Evolutionary conservation across 1,139 yeast species (phyloP).

Genomic region (Suhomyces panamericanus): DNA sequence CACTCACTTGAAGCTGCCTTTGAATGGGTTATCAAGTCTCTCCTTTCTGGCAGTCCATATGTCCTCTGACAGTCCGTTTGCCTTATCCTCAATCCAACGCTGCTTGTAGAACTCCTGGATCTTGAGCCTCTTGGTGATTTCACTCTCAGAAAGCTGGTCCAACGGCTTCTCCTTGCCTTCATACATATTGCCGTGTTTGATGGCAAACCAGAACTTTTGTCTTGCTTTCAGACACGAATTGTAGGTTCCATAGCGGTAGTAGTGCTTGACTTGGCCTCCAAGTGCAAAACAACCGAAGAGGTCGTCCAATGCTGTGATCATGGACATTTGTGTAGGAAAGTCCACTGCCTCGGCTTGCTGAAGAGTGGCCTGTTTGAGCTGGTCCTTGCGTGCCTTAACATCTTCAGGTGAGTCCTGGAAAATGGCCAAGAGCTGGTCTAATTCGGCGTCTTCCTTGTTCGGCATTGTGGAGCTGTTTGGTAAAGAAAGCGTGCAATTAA

Average conservation of each 20-base stretch:
- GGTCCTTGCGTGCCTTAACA: slow-evolving; percentile 32
- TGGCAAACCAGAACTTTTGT: slow-evolving; percentile 78
- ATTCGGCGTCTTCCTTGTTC: slow-evolving; percentile 27
- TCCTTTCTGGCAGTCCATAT: slow-evolving; percentile 65
- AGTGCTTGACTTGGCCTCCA: slow-evolving; percentile 83
- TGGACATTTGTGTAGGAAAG: slow-evolving; percentile 40
- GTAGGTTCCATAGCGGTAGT: slow-evolving; percentile 79
- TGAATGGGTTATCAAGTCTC: slow-evolving; percentile 22
- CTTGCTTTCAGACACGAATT: slow-evolving; percentile 69
- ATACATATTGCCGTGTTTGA: slow-evolving; percentile 49
- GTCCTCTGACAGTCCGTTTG: slow-evolving; percentile 75
- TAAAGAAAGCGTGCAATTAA: background rate
- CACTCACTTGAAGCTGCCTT: slow-evolving; percentile 5
- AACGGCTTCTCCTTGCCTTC: slow-evolving; percentile 21
- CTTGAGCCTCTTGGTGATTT: slow-evolving; percentile 49
- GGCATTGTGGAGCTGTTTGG: slow-evolving; percentile 6
- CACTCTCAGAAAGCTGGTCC: slow-evolving; percentile 46
- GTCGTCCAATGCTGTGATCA: slow-evolving; percentile 81
- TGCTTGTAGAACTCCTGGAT: slow-evolving; percentile 73
- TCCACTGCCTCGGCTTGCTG: slow-evolving; percentile 25
- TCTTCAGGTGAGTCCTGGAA: slow-evolving; percentile 40
- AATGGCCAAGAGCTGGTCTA: slow-evolving; percentile 35
- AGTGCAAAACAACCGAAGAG: slow-evolving; percentile 80
- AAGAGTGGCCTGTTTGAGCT: slow-evolving; percentile 29
- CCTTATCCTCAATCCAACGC: slow-evolving; percentile 58